These are phyloP conservation scores for Graphilbum fragrans DNA, from an alignment of 2,329 filamentous ascomycete genomes.

Conservation along the genomic window DNA sequence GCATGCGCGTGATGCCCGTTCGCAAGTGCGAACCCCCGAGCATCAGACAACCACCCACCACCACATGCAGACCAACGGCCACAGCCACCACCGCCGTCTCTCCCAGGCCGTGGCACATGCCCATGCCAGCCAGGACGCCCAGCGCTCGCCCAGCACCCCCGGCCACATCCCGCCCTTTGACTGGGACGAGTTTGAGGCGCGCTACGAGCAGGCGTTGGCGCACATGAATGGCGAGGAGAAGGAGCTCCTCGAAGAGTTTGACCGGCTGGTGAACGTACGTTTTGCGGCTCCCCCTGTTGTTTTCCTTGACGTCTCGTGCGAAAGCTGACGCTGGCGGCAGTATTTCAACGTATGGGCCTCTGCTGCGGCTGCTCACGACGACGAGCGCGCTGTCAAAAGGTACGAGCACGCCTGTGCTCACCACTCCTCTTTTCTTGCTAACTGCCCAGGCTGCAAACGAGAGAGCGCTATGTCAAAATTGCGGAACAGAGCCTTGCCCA, in stretches of 20 bases:
- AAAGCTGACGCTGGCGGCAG: slow-evolving; percentile 26
- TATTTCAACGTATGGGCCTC: slow-evolving; percentile 72
- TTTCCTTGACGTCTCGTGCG: background rate
- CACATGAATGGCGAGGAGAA: slow-evolving; percentile 53
- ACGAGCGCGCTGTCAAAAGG: slow-evolving; percentile 67
- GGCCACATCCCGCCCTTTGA: slow-evolving; percentile 47
- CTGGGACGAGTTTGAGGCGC: slow-evolving; percentile 64
- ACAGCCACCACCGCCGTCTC: slow-evolving; percentile 7
- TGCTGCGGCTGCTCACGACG: slow-evolving; percentile 59
- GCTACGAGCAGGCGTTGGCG: slow-evolving; percentile 54
- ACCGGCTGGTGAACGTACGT: slow-evolving; percentile 50
- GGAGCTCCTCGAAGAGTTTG: slow-evolving; percentile 54
- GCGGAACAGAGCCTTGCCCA: slow-evolving; percentile 59
- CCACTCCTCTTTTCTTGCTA: slow-evolving; percentile 4
- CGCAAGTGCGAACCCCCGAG: slow-evolving; percentile 24
- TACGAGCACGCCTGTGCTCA: slow-evolving; percentile 18
- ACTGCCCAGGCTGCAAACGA: slow-evolving; percentile 56
- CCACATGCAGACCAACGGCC: slow-evolving; percentile 15
- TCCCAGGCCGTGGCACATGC: background rate
- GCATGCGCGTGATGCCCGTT: slow-evolving; percentile 1
- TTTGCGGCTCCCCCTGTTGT: background rate
- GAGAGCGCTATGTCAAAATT: slow-evolving; percentile 62
- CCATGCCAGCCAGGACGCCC: slow-evolving; percentile 9
- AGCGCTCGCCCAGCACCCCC: slow-evolving; percentile 34
- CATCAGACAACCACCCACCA: slow-evolving; percentile 12